Base-by-base conservation (phyloP, 2,329 filamentous ascomycete genomes). In the Nothomitra cinnamomea region DNA sequence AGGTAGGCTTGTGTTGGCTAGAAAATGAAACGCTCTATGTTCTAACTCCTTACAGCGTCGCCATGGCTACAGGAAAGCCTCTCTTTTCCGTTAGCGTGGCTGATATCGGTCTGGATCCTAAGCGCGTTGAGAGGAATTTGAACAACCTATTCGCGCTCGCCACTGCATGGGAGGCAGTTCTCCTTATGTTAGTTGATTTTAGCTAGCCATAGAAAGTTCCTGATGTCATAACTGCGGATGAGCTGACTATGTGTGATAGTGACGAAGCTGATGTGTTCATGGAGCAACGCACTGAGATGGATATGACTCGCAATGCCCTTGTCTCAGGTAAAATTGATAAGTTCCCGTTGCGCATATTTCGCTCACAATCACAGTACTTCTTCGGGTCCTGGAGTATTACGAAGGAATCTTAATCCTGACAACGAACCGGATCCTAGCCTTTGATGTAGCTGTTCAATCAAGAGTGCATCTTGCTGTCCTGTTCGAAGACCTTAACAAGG, bases 341-440 rank as follows among this genome's bases (percentile, higher is more conserved):
- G 7, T n/a, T 42, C 8, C 15, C 15, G 2, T 12, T 12, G 40
- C 2, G 15, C 15, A 15, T 1, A 2, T 6, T 42, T 7, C 40
- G 2, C 1, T 17, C 21, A 42, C 8, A 42, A 19, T 62, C n/a
- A 60, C 57, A 19, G 61, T 68, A 21, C 69, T 69, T 52, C 60
- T 69, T n/a, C 62, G 67, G 15, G 61, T 61, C 17, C 61, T 69
- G 0, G 66, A 69, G 47, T 68, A 68, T 57, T 69, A 65, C 54
- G 38, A 61, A 32, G 68, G 68, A 22, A 62, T 69, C 15, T 60
- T 70, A 17, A 65, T 69, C 55, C 59, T 70, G 6, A 70, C 66
- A 2, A 66, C 64, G 1, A 70, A 69, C 53, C 62, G 64, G 8
- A 59, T 64, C 12, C 59, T 61, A 5, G 55, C 61, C 15, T 65